phyloP scores from a whole-genome alignment of 1,284 basidiomycete species.

The Pseudozyma hubeiensis region DNA sequence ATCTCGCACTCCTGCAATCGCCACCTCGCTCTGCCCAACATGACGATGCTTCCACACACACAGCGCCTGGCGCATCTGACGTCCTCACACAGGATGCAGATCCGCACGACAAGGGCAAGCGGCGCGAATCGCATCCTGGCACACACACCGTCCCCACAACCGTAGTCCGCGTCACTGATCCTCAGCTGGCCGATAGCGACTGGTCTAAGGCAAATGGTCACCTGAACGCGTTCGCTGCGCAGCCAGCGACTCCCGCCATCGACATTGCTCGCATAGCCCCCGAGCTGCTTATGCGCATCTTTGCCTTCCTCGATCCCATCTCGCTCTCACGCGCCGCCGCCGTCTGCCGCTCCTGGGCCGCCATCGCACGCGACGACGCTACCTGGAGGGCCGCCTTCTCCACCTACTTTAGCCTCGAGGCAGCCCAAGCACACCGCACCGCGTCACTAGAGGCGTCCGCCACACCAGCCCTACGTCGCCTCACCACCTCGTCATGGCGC shows the following conservation, averaged over 20 bases:
- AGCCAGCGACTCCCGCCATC: background rate
- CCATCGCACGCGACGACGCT: conserved; percentile 80
- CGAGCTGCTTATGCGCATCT: conserved; percentile 82
- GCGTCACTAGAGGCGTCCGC: conserved; percentile 69
- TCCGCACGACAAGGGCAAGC: conserved; percentile 23
- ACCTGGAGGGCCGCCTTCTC: conserved; percentile 86
- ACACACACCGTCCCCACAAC: conserved; percentile 10
- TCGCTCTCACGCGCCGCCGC: conserved; percentile 75
- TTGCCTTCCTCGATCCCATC: conserved; percentile 79
- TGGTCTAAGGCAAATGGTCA: background rate
- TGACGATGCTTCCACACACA: background rate
- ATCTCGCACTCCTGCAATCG: background rate
- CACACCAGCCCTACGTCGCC: conserved; percentile 72
- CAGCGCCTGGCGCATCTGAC: conserved; percentile 2
- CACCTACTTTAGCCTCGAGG: conserved; percentile 75
- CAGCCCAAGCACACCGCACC: conserved; percentile 74
- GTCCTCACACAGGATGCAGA: background rate
- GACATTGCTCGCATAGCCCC: conserved; percentile 70
- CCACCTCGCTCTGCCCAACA: conserved; percentile 12
- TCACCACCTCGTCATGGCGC: conserved; percentile 68
- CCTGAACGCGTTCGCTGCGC: conserved; percentile 68
- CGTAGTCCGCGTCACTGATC: conserved; percentile 41
- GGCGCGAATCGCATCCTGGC: conserved; percentile 2
- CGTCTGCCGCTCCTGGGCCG: conserved; percentile 74
- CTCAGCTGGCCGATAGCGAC: conserved; percentile 2